Evolutionary conservation across 768 basidiomycete genomes (phyloP).

Genomic region (Leccinum boreale): DNA sequence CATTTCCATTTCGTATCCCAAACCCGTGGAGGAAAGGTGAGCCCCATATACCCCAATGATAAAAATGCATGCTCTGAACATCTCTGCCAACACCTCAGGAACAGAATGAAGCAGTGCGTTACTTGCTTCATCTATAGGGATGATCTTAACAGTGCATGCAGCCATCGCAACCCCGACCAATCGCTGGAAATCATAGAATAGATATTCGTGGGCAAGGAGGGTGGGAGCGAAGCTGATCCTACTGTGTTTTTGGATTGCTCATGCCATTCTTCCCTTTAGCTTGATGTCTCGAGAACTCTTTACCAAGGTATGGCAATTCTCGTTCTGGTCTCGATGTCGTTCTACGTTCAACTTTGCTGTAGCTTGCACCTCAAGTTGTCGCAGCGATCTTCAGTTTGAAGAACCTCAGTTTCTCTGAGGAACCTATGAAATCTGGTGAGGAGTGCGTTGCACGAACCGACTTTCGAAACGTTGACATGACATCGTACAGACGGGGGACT

Average conservation of each 20-base stretch:
- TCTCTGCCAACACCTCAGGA: slow-evolving; percentile 37
- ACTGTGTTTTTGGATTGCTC: not conserved
- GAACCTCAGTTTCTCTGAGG: slow-evolving; percentile 23
- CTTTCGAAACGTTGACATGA: not conserved
- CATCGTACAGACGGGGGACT: slow-evolving; percentile 8
- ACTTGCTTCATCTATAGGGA: not conserved
- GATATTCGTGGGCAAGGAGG: slow-evolving; percentile 17
- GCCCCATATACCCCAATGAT: slow-evolving; percentile 12
- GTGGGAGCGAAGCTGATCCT: slow-evolving; percentile 6
- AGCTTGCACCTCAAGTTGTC: slow-evolving; percentile 46
- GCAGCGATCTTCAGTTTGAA: slow-evolving; percentile 44
- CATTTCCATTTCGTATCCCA: not conserved
- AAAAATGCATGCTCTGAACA: slow-evolving; percentile 25
- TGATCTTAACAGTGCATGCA: slow-evolving; percentile 2
- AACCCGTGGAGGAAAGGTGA: slow-evolving; percentile 28
- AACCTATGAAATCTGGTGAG: slow-evolving; percentile 13
- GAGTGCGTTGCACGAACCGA: not conserved
- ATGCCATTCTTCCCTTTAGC: slow-evolving; percentile 20
- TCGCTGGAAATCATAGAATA: slow-evolving; percentile 7
- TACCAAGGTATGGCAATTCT: slow-evolving; percentile 10
- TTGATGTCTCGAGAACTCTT: slow-evolving; percentile 30
- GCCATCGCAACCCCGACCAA: not conserved
- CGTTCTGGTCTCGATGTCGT: slow-evolving; percentile 6
- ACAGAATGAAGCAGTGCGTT: slow-evolving; percentile 38
- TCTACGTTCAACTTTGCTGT: slow-evolving; percentile 2